Evolutionary conservation across 148 eudicot species (phyloP).

Genomic region (Dysphania ambrosioides): DNA sequence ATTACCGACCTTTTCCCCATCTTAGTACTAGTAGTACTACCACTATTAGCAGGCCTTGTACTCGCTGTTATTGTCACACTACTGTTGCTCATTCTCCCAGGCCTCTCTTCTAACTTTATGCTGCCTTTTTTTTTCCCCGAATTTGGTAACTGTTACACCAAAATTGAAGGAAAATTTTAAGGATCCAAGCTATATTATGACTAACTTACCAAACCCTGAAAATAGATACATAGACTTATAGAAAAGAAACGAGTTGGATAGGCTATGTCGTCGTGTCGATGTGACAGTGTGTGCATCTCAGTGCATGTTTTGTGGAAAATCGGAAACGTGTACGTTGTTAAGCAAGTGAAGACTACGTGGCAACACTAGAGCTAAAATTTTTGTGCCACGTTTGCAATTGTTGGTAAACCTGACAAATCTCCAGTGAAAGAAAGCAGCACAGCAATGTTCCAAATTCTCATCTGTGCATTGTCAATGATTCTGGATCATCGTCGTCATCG

Average conservation of each 20-base stretch:
- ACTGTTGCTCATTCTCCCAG: not conserved
- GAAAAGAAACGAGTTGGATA: too few relatives aligned
- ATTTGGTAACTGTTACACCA: not conserved
- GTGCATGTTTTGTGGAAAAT: not conserved
- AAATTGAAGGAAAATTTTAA: not conserved
- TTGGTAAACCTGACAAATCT: too few relatives aligned
- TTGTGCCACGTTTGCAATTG: slow-evolving; percentile 16
- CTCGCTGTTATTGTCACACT: not conserved
- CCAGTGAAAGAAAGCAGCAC: too few relatives aligned
- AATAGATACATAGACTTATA: too few relatives aligned
- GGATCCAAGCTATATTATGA: too few relatives aligned
- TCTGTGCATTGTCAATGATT: too few relatives aligned
- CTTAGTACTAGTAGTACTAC: slow-evolving; percentile 2
- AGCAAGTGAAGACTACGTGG: slow-evolving; percentile 1
- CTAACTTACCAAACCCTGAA: not conserved
- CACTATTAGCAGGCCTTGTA: not conserved
- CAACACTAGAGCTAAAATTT: not conserved
- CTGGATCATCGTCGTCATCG: too few relatives aligned
- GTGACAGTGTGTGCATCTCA: too few relatives aligned
- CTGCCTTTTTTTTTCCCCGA: not conserved
- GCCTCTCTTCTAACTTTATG: too few relatives aligned
- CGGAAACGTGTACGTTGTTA: slow-evolving; percentile 26
- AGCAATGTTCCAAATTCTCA: too few relatives aligned
- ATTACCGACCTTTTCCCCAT: slow-evolving; percentile 47
- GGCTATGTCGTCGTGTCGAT: not conserved